phyloP scores from a whole-genome alignment of 2,329 filamentous ascomycete genomes.

The Cryphonectria radicalis region DNA sequence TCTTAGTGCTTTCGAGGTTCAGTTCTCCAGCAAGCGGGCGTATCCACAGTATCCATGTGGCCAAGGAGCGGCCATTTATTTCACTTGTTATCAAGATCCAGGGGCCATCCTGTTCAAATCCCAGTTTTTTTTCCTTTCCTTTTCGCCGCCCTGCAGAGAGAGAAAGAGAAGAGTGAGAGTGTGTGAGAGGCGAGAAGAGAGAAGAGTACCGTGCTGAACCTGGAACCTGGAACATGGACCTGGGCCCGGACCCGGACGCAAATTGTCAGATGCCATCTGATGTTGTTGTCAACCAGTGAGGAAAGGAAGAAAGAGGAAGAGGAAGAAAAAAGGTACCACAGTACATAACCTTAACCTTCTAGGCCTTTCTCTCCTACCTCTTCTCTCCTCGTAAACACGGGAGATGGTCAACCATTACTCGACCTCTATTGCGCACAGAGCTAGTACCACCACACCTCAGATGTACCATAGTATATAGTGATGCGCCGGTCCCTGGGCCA shows the following conservation, averaged over 20 bases:
- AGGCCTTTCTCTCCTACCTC: not conserved
- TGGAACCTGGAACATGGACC: not conserved
- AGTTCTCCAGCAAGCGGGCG: not conserved
- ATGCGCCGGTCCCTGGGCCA: not conserved
- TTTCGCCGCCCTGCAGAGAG: not conserved
- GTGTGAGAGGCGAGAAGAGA: not conserved
- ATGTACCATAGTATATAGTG: conserved; percentile 6
- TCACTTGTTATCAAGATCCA: conserved; percentile 5
- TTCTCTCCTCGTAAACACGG: not conserved
- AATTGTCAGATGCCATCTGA: conserved; percentile 14
- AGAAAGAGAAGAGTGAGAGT: not conserved
- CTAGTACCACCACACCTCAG: not conserved
- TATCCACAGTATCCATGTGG: conserved; percentile 5
- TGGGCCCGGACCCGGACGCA: not conserved
- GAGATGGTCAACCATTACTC: not conserved
- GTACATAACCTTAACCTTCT: not conserved
- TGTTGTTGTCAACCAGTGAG: not conserved
- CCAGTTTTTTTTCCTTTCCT: not conserved
- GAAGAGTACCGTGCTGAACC: not conserved
- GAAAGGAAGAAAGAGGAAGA: too few relatives aligned
- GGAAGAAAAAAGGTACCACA: not conserved
- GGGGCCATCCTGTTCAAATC: conserved; percentile 6
- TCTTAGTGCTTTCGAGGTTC: not conserved
- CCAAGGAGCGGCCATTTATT: conserved; percentile 7
- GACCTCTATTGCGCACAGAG: not conserved